A percentile compares a stretch with the other conserved stretches of the same genome.
Evolutionary conservation across 2,329 filamentous ascomycete species (phyloP).

Genomic region (Fusarium guadeloupense): DNA sequence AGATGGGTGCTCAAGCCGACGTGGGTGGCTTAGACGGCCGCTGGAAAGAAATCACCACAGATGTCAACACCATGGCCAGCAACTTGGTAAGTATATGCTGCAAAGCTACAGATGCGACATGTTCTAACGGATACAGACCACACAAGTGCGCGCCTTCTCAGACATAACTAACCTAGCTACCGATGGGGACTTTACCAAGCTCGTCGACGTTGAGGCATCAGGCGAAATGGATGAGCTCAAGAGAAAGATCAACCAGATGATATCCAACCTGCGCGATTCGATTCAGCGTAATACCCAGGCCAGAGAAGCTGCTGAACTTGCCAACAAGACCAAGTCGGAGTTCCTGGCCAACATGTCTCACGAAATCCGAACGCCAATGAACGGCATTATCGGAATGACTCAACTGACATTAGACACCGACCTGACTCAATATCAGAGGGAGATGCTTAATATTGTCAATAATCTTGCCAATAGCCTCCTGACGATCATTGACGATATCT

Average conservation of each 20-base stretch:
- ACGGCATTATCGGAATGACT: slow-evolving; percentile 98
- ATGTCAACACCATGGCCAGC: slow-evolving; percentile 91
- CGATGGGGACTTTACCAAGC: slow-evolving; percentile 95
- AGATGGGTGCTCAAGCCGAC: slow-evolving; percentile 97
- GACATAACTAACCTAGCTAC: slow-evolving; percentile 98
- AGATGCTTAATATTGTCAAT: slow-evolving; percentile 99
- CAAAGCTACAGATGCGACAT: background rate
- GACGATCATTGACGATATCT: slow-evolving; percentile 91
- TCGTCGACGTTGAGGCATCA: slow-evolving; percentile 95
- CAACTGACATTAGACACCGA: slow-evolving; percentile 95
- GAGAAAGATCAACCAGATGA: slow-evolving; percentile 99
- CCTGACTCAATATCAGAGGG: slow-evolving; percentile 91
- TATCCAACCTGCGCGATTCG: slow-evolving; percentile 92
- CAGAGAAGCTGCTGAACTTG: slow-evolving; percentile 92
- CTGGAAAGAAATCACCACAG: slow-evolving; percentile 98
- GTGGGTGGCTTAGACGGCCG: slow-evolving; percentile 91
- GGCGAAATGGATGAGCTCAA: slow-evolving; percentile 99
- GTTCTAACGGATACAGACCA: slow-evolving; percentile 68
- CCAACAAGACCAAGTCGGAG: slow-evolving; percentile 98
- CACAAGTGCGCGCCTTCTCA: slow-evolving; percentile 96
- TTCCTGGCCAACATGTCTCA: slow-evolving; percentile 99
- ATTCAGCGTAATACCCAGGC: slow-evolving; percentile 97
- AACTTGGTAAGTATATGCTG: slow-evolving; percentile 60
- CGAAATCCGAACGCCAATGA: slow-evolving; percentile 97
- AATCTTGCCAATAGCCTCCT: slow-evolving; percentile 94